Conservation (phyloP, 345 rosid genomes). For the Carallia brachiata region DNA sequence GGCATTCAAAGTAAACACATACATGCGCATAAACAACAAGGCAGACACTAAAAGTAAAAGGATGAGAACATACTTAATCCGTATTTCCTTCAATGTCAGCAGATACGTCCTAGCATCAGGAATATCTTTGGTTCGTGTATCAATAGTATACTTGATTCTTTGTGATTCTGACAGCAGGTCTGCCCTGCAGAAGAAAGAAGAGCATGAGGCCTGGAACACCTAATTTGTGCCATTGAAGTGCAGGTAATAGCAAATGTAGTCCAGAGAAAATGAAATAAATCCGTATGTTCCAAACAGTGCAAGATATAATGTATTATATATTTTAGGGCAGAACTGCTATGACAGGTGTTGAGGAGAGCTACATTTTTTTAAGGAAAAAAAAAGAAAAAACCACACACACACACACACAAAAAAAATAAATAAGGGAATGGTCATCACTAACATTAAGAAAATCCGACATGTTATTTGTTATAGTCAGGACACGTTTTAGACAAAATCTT, state of each 20-base stretch:
- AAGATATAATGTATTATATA: too few species aligned
- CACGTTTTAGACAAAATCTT: too few species aligned
- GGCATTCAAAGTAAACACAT: not conserved
- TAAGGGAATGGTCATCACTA: too few species aligned
- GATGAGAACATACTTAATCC: slow-evolving; percentile 48
- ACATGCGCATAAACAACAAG: not conserved
- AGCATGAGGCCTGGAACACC: slow-evolving; percentile 12
- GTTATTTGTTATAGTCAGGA: too few species aligned
- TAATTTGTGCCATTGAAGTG: not conserved
- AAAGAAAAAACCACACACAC: too few species aligned
- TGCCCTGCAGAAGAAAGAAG: slow-evolving; percentile 61
- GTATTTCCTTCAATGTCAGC: slow-evolving; percentile 67
- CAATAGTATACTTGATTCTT: slow-evolving; percentile 62
- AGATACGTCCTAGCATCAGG: slow-evolving; percentile 89
- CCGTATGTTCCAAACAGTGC: too few species aligned
- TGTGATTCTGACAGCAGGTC: slow-evolving; percentile 80
- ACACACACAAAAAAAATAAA: too few species aligned
- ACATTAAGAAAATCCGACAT: too few species aligned
- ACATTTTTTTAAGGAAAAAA: too few species aligned
- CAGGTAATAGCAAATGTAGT: slow-evolving; percentile 5
- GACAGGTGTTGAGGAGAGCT: too few species aligned
- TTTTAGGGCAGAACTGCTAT: too few species aligned
- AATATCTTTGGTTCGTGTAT: slow-evolving; percentile 61
- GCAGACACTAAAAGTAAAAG: slow-evolving; percentile 6
- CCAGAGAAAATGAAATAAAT: not conserved